A percentile compares a stretch with the other conserved stretches of the same genome.
These are phyloP conservation scores for Trichosporon ovoides DNA, from an alignment of 1,284 basidiomycete genomes.

Conservation along the genomic window DNA sequence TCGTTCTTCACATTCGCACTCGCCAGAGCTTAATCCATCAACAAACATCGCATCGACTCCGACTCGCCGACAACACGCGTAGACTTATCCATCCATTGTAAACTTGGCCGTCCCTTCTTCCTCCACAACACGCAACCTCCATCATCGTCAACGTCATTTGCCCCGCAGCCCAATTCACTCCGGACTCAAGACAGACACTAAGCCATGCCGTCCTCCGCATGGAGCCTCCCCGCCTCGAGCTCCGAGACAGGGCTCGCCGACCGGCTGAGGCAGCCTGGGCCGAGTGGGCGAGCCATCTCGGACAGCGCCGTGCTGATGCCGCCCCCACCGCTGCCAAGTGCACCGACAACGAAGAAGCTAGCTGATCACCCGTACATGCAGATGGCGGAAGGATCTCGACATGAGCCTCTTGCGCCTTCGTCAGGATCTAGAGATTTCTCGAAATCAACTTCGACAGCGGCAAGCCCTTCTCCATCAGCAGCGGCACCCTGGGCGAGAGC, in stretches of 20 bases:
- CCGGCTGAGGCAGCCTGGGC: background rate
- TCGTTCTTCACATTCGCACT: background rate
- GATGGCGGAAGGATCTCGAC: background rate
- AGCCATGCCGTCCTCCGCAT: background rate
- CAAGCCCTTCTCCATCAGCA: no score
- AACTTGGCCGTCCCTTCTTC: background rate
- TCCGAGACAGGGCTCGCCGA: conserved; percentile 2
- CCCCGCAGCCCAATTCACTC: background rate
- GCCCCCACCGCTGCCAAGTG: background rate
- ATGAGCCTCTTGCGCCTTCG: background rate
- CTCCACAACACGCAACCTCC: background rate
- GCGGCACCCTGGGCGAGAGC: background rate
- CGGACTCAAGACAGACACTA: background rate
- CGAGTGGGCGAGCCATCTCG: background rate
- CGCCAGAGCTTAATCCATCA: background rate
- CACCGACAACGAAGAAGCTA: background rate
- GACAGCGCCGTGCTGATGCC: conserved; percentile 2
- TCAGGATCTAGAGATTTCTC: background rate
- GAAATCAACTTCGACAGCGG: background rate
- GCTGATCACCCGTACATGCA: background rate
- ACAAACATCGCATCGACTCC: background rate
- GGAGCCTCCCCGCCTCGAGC: background rate
- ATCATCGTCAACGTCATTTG: background rate
- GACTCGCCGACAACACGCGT: background rate
- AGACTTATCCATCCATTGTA: background rate